Conservation (phyloP, 1,284 basidiomycete species). For the Marasmius sp. region DNA sequence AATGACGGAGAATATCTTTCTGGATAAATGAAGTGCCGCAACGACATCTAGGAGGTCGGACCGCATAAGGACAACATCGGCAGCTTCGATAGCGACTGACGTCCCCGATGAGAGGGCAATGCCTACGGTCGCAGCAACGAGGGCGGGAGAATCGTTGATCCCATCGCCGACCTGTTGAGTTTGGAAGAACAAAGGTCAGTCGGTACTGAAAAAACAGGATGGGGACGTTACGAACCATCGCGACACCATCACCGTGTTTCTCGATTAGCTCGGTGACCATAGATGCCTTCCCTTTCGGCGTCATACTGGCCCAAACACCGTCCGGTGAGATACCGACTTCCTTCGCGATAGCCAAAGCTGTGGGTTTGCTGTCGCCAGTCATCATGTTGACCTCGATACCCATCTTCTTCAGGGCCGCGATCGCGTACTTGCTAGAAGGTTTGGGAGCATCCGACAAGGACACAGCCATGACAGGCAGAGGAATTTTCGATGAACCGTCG, state of each 20-base stretch:
- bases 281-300: slow-evolving; percentile 89
- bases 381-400: slow-evolving; percentile 90
- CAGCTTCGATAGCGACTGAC: slow-evolving; percentile 96
- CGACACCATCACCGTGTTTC: slow-evolving; percentile 70
- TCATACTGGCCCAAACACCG: slow-evolving; percentile 86
- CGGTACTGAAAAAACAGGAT: neutral
- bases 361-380: slow-evolving; percentile 85
- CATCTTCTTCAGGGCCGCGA: slow-evolving; percentile 79
- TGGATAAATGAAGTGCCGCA: slow-evolving; percentile 90
- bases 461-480: slow-evolving; percentile 63
- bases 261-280: slow-evolving; percentile 80
- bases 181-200: slow-evolving; percentile 6
- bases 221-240: slow-evolving; percentile 67
- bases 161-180: slow-evolving; percentile 88
- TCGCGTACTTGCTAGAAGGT: slow-evolving; percentile 77
- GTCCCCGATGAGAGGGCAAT: slow-evolving; percentile 96
- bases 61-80: slow-evolving; percentile 97
- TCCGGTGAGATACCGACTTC: slow-evolving; percentile 83
- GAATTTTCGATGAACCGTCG: slow-evolving; percentile 32
- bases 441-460: slow-evolving; percentile 87
- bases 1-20: slow-evolving; percentile 90
- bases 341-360: slow-evolving; percentile 83
- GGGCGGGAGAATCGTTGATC: slow-evolving; percentile 97
- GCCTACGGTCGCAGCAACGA: slow-evolving; percentile 93
- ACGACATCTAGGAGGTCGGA: slow-evolving; percentile 96